Evolutionary conservation across 2,329 filamentous ascomycete species (phyloP).

Genomic region (Cercospora zeae-maydis): DNA sequence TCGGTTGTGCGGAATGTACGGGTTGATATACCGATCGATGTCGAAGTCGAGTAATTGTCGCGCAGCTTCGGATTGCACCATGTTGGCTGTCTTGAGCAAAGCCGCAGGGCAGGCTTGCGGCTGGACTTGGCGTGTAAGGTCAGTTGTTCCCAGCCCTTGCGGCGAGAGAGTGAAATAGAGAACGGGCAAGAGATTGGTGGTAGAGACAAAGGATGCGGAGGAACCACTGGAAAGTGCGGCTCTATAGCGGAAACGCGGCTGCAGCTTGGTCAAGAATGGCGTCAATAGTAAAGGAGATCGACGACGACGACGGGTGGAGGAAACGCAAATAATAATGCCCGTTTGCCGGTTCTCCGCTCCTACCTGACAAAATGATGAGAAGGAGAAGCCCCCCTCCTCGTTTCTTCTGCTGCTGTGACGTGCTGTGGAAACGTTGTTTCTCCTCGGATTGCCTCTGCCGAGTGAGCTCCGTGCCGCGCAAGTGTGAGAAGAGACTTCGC

Average conservation of each 20-base stretch:
- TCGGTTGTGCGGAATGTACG: constrained; percentile 62
- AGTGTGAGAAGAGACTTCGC: not conserved
- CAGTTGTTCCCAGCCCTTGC: not conserved
- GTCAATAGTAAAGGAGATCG: not conserved
- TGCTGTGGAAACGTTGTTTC: constrained; percentile 2
- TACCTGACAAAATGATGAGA: not conserved
- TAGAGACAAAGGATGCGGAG: not conserved
- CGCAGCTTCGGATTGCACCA: constrained; percentile 9
- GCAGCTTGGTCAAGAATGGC: not conserved
- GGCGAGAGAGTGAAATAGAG: not conserved
- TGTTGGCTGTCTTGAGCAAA: not conserved
- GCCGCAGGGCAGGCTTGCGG: not conserved
- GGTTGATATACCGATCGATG: constrained; percentile 74
- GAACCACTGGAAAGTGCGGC: not conserved
- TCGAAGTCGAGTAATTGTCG: constrained; percentile 55
- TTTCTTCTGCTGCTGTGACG: constrained; percentile 7
- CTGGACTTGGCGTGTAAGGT: not conserved
- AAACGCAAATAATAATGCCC: not conserved
- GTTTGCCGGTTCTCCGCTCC: not conserved
- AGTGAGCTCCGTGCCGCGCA: constrained; percentile 4
- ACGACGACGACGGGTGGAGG: not conserved
- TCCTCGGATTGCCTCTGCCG: constrained; percentile 4
- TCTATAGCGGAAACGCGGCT: not conserved
- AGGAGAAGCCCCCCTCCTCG: not conserved
- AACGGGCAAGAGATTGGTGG: not conserved